Evolutionary conservation across 2,329 filamentous ascomycete genomes (phyloP), one percentile per base, ranked within the genome.

Genomic region (Talaromyces sp.): DNA sequence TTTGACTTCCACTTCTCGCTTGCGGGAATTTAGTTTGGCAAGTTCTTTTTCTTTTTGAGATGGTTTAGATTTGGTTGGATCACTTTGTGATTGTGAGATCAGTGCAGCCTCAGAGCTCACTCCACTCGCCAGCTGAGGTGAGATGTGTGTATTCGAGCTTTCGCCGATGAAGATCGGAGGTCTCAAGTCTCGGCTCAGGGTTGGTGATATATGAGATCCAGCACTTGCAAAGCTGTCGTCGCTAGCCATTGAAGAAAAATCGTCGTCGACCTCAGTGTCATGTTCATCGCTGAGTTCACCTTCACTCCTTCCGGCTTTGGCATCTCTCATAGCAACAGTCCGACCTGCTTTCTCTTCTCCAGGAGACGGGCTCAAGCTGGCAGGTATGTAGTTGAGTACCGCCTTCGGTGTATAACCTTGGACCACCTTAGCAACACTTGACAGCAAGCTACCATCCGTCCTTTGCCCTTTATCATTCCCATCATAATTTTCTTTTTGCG

Each of bases 391-490:
- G 76, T 82, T 67, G 70, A 83, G 37, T 74, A 86, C 63, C 70
- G 78, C 74, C 79, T 84, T 78, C 74, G 84, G 78, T 76, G 86
- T 74, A 73, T 80, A 71, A 74, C 82, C 72, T 78, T 84, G 75
- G 41, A 81, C 70, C 43, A 77, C 65, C 61, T 72, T 72, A 1
- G 74, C 70, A 41, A 79, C 72, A 58, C 73, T 79, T 27, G 75
- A 73, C 54, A 79, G 74, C 31, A 80, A 67, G 5, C 74, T 75
- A 59, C 45, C 54, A 33, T 62, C 24, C 37, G 33, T 31, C 43
- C 77, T 72, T 24, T 74, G 73, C 6, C 16, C 41, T 24, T 54
- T 49, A 14, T 64, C 60, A 5, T 50, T 65, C 11, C 69, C 63
- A 52, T 68, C 33, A 50, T 33, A 37, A 7, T 14, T 27, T 16